A percentile compares a stretch with the other conserved stretches of the same genome.
phyloP scores from a whole-genome alignment of 129 eudicot species.

The Tagetes patula region DNA sequence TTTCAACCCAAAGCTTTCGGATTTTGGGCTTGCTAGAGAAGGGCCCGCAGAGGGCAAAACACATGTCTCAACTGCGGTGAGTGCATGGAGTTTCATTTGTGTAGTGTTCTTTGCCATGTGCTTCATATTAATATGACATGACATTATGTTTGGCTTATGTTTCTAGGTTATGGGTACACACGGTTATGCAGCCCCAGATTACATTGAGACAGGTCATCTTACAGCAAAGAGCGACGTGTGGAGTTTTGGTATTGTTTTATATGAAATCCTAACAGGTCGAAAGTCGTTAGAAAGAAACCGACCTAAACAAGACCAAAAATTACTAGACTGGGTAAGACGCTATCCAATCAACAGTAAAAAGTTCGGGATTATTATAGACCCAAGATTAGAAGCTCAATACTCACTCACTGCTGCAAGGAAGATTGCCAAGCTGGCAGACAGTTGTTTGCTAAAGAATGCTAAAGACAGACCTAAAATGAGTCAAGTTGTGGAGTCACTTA shows the following conservation, averaged over 20 bases:
- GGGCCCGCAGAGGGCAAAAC: slow-evolving; percentile 78
- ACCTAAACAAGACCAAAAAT: slow-evolving; percentile 64
- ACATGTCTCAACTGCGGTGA: slow-evolving; percentile 83
- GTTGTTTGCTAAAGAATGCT: slow-evolving; percentile 58
- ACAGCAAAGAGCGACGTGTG: slow-evolving; percentile 89
- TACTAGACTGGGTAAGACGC: slow-evolving; percentile 74
- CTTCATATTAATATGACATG: background rate
- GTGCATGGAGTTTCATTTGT: background rate
- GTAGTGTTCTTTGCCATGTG: background rate
- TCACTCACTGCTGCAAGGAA: slow-evolving; percentile 64
- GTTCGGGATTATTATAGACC: slow-evolving; percentile 65
- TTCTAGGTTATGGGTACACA: slow-evolving; percentile 85
- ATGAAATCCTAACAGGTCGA: slow-evolving; percentile 85
- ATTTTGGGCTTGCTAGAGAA: slow-evolving; percentile 94
- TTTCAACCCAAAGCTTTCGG: slow-evolving; percentile 86
- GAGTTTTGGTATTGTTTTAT: slow-evolving; percentile 88
- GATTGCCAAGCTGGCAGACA: slow-evolving; percentile 76
- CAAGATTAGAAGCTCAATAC: slow-evolving; percentile 64
- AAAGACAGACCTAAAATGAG: slow-evolving; percentile 87
- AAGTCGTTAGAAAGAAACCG: slow-evolving; percentile 65
- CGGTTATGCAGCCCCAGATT: slow-evolving; percentile 94
- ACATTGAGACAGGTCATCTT: slow-evolving; percentile 89
- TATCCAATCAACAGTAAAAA: slow-evolving; percentile 65
- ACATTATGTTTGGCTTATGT: slow-evolving; percentile 8
- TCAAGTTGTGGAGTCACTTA: slow-evolving; percentile 69